Evolutionary conservation across 805 yeast genomes (phyloP), one percentile per base, ranked within the genome.

Genomic region (Peterozyma xylosa): DNA sequence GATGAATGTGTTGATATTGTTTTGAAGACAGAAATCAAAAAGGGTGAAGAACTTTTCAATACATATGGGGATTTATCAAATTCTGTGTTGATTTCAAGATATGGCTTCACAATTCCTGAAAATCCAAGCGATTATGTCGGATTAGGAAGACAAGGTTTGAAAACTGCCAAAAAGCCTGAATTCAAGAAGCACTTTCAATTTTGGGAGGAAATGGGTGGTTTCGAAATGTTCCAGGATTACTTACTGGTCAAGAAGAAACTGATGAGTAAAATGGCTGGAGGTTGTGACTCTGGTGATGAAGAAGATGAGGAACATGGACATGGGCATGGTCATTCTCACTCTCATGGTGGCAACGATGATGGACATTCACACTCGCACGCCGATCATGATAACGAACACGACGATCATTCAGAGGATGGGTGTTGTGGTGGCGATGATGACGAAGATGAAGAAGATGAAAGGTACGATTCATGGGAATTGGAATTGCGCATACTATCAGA

Each of bases 51-150:
- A 55, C 55, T 91, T 11, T 86, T 80, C 67, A 89, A 87, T 62
- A 80, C 93, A 0, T 90, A 89, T 53, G 97, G 96, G 0, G 82
- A 80, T 27, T 67, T 82, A 35, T 63, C 81, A 13, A 87, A 86
- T 51, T 68, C 84, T 0, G 71, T 76, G 33, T 63, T 90, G 35
- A 59, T 89, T 11, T 77, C 89, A 11, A 72, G 86, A 45, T 90
- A 89, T 57, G 96, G 96, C 1, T 89, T 90, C 57, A 74, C 81
- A 9, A 66, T 74, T 33, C 63, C 68, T 41, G 63, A 65, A n/a
- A 77, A 80, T 50, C 64, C 67, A 1, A 70, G 75, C 53, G 88
- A 84, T 50, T 56, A 71, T 2, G 73, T 84, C 11, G 68, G 78
- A 42, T 56, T 86, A n/a, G 78, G 82, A 1, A 64, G 68, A 1